Base-by-base conservation (phyloP, 768 basidiomycete species). In the Mrakia gelida region DNA sequence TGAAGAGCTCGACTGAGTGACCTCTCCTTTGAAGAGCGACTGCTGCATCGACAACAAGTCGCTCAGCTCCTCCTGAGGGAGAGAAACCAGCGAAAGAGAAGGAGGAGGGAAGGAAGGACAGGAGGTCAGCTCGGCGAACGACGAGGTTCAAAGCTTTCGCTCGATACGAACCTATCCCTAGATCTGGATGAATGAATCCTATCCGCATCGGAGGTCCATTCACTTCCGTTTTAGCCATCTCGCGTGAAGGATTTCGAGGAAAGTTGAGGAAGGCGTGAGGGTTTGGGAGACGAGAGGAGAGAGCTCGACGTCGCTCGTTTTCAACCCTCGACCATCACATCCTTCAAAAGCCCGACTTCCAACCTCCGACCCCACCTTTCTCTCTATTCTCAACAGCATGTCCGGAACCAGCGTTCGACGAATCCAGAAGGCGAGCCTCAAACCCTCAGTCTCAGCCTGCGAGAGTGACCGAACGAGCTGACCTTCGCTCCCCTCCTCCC, bases 11-110 rank as follows among this genome's bases (percentile, higher is more conserved):
- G 26, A 99, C 92, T 0, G 87, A 85, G 82, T 98, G 95, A 0
- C 95, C 96, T 8, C 90, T 87, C 13, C 88, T 86, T 83, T 98
- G 92, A 18, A 99, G 86, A 11, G 94, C 92, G 0, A 96, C 87
- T 2, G 96, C 95, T 34, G 95, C 94, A 84, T 99, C 96, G 30
- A 98, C 95, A 8, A 98, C 91, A 9, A 98, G 88, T 34, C 96
- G 88, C 85, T 99, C 96, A 3, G 96, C 96, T 28, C 96, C 96
- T 80, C 96, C 95, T 98, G 81, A 34, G 80, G 18, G 7, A 52
- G 71, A 1, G 16, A 21, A 18, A 28, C n/a, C 38, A 38, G 38
- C 38, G 8, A 26, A 56, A 75, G 62, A 71, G 79, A 65, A 72
- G 34, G 71, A 56, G 10, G 71, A 62, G 15, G 32, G 38, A 21